Base-by-base conservation (phyloP, 345 rosid species). In the Brassica juncea region DNA sequence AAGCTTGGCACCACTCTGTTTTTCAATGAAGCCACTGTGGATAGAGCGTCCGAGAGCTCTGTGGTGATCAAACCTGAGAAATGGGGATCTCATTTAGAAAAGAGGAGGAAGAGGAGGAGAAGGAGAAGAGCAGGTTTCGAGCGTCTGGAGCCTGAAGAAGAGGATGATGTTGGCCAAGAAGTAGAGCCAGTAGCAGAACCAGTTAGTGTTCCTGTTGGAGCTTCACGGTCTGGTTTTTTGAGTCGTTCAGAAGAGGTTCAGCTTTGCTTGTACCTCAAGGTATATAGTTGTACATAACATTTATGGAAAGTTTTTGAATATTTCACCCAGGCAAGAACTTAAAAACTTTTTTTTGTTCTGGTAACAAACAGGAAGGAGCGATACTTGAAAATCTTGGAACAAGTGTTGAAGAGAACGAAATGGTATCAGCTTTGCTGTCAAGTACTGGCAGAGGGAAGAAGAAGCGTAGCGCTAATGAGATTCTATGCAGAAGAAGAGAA, bases 181-280 rank as follows among this genome's bases (percentile, higher is more conserved):
- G n/a, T 54, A 31, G 81, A 31, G 60, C 8, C n/a, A 74, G 79
- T 52, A 31, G 6, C 67, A 71, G 52, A 71, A 8, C 23, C 34
- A 8, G 0, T 28, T 39, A 62, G 8, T 71, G 68, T 39, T 65
- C 14, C 59, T 71, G 16, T 44, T 69, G 76, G 64, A 84, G 30
- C 77, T 83, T 60, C 82, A 49, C 81, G 80, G 14, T 58, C 80
- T 61, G 84, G 77, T 3, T 79, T 58, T 66, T 76, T 86, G 60
- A 85, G 84, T 68, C 72, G 83, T 76, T 65, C 39, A 25, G 87
- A 88, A 42, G 92, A 88, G 77, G 85, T 87, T 34, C 84, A 88
- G 76, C 52, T 88, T 77, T 88, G 86, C 71, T 44, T 83, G 55
- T 71, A 75, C 77, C 85, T 87, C 80, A 78, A 83, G 88, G 90